These are phyloP conservation scores for Trichoderma sp. DNA, from an alignment of 2,329 filamentous ascomycete genomes.

Conservation along the genomic window DNA sequence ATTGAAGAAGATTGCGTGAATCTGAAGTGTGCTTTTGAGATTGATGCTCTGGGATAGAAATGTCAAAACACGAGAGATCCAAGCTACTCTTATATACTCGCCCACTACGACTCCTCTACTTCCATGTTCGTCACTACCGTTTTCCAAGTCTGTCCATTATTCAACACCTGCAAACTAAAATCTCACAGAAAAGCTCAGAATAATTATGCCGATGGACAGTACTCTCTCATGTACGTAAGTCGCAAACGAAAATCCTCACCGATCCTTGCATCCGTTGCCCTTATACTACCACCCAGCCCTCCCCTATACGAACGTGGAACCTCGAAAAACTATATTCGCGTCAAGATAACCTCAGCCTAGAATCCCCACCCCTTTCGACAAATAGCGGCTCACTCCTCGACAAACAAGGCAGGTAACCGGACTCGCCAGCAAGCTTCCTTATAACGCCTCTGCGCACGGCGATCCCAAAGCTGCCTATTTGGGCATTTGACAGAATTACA, in stretches of 20 bases:
- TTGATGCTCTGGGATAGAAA: neutral
- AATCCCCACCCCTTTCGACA: neutral
- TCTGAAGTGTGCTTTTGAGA: neutral
- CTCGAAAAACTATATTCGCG: neutral
- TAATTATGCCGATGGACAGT: neutral
- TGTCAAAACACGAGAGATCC: neutral
- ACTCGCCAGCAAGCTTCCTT: slow-evolving; percentile 1
- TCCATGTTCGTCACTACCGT: neutral
- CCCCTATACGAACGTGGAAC: neutral
- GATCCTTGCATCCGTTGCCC: neutral
- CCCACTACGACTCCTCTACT: neutral
- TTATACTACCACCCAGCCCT: neutral
- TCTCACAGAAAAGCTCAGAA: neutral
- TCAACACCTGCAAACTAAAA: neutral
- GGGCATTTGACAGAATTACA: neutral
- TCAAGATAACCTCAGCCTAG: neutral
- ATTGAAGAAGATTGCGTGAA: neutral
- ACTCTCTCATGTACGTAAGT: neutral
- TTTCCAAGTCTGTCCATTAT: neutral
- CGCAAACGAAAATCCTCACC: neutral
- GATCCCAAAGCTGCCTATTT: slow-evolving; percentile 12
- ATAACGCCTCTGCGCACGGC: neutral
- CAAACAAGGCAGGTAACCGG: neutral
- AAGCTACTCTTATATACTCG: neutral
- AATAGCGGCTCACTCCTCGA: neutral